Base-by-base conservation (phyloP, 306 rosid genomes). In the Oemleria cerasiformis region DNA sequence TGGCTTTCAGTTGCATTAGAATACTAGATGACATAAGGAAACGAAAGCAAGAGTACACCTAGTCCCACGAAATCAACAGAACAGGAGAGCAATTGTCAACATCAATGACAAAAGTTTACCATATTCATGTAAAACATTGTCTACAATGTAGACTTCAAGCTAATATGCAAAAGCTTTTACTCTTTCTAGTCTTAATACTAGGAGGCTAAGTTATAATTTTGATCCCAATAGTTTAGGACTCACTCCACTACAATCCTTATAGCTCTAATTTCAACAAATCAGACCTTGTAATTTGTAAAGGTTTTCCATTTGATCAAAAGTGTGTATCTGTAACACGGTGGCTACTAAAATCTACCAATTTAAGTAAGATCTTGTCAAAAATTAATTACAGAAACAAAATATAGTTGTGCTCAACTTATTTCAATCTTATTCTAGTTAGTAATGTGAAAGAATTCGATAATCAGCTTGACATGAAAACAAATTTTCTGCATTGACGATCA, bases 401-500 rank as follows among this genome's bases (percentile, higher is more conserved):
- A 11, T 17, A 50, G 19, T 50, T 19, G 8, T 6, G 38, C 47
- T 11, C 3, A 19, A 62, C 13, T 58, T 13, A n/a, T 8, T 45
- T 16, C 20, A 63, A 43, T 3, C 61, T 53, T 62, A 6, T 42
- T 21, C 21, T 60, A 3, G 47, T 21, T 5, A 34, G 54, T 3
- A 34, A 23, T 39, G 36, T 19, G 5, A 63, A 54, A 9, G 15
- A 25, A 51, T 38, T 13, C 63, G 4, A 45, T 39, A n/a, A n/a
- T 36, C 45, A 67, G 73, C 73, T 19, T 68, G 62, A 39, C 50
- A 53, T 68, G 41, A 55, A 55, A 40, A 10, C 53, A 11, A 64
- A 59, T 53, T 38, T 43, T 48, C 30, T 9, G 41, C 16, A 36
- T 41, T 21, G 4, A 14, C 60, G 43, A 40, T 8, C 14, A 70